Evolutionary conservation across 148 eudicot genomes (phyloP).

Genomic region (Oxyria digyna): DNA sequence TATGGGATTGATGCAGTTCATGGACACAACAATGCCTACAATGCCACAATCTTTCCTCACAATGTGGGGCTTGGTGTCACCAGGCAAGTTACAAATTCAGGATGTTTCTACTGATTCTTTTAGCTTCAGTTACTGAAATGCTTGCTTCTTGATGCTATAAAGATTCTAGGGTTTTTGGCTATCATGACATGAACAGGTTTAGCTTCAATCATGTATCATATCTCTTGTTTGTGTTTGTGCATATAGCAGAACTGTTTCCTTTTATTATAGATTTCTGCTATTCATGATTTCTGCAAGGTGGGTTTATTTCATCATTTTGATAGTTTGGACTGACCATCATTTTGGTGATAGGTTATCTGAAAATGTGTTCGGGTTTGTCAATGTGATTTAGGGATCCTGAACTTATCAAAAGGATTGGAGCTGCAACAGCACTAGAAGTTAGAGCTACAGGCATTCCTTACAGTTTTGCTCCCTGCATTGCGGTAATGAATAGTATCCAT

Average conservation of each 20-base stretch:
- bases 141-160: background rate
- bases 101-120: background rate
- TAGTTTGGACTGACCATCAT: background rate
- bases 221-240: no score
- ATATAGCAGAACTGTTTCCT: no score
- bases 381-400: slow-evolving; percentile 42
- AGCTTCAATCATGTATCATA: background rate
- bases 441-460: slow-evolving; percentile 66
- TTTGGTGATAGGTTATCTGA: background rate
- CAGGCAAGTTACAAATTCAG: slow-evolving; percentile 26
- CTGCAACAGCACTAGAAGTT: slow-evolving; percentile 76
- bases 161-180: background rate
- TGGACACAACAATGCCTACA: slow-evolving; percentile 56
- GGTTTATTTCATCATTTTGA: background rate
- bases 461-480: slow-evolving; percentile 74
- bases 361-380: background rate
- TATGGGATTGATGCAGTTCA: slow-evolving; percentile 65
- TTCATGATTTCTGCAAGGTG: background rate
- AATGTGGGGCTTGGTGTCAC: slow-evolving; percentile 69
- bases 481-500: slow-evolving; percentile 22
- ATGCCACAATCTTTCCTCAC: slow-evolving; percentile 61
- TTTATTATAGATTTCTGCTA: background rate
- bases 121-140: background rate
- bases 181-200: background rate
- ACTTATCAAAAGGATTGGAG: slow-evolving; percentile 63